Evolutionary conservation across 805 yeast genomes (phyloP).

Genomic region (Starmerella stigmatis): DNA sequence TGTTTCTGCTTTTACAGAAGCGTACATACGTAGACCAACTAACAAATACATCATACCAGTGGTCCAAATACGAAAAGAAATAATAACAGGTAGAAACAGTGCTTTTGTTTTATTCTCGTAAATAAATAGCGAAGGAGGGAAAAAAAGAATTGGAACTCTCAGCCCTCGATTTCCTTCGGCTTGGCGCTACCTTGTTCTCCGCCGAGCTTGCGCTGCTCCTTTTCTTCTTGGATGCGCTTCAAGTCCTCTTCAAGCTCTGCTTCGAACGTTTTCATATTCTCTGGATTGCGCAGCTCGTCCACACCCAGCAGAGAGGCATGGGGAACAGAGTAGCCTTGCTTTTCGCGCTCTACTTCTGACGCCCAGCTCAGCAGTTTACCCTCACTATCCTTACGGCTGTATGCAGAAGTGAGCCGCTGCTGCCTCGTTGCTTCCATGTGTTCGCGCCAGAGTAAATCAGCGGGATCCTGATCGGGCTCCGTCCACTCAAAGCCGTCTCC

Average conservation of each 20-base stretch:
- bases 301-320: constrained; percentile 30
- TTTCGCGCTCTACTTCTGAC: constrained; percentile 23
- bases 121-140: not conserved
- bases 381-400: constrained; percentile 20
- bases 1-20: too few species aligned
- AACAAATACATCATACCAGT: not conserved
- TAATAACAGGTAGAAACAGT: too few species aligned
- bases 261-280: constrained; percentile 18
- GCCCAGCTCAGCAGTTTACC: constrained; percentile 26
- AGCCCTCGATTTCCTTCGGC: not conserved
- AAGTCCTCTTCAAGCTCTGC: constrained; percentile 16
- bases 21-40: not conserved
- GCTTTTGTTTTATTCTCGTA: too few species aligned
- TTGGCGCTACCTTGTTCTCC: not conserved
- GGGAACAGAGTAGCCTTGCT: constrained; percentile 24
- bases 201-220: not conserved
- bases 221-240: constrained; percentile 6
- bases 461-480: constrained; percentile 86
- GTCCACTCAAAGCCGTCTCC: constrained; percentile 85
- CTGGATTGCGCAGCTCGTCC: constrained; percentile 16
- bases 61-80: too few species aligned
- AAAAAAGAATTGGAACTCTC: not conserved
- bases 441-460: constrained; percentile 37
- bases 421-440: constrained; percentile 26
- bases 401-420: constrained; percentile 22